phyloP scores from a whole-genome alignment of 768 basidiomycete species.

The Sarcomyxa edulis region DNA sequence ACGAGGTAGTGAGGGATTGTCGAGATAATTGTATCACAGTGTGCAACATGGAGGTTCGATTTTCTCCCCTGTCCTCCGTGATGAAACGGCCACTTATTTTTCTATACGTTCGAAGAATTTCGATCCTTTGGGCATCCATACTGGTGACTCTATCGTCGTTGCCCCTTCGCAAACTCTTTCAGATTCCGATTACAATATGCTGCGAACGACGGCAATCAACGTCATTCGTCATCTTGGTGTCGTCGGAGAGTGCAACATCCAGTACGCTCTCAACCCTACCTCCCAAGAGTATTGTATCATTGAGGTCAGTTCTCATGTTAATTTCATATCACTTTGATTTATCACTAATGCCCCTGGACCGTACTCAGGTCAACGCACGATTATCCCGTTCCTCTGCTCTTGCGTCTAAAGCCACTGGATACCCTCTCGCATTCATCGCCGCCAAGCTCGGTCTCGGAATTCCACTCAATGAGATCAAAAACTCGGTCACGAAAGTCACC shows the following conservation, averaged over 20 bases:
- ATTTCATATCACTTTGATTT: not conserved
- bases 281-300: conserved; percentile 99
- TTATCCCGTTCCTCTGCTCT: conserved; percentile 96
- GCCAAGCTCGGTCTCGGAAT: conserved; percentile 97
- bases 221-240: conserved; percentile 98
- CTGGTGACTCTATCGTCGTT: conserved; percentile 96
- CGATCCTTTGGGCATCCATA: conserved; percentile 97
- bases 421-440: conserved; percentile 96
- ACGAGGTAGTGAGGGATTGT: conserved; percentile 97
- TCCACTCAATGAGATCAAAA: conserved; percentile 96
- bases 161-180: conserved; percentile 98
- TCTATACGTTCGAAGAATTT: conserved; percentile 91
- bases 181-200: conserved; percentile 99
- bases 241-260: conserved; percentile 98
- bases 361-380: conserved; percentile 83
- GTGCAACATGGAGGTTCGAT: conserved; percentile 97
- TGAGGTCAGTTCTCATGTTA: conserved; percentile 47
- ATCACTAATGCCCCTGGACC: conserved; percentile 4
- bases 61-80: not conserved
- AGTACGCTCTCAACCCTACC: conserved; percentile 93
- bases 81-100: conserved; percentile 1
- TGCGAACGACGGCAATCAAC: conserved; percentile 95
- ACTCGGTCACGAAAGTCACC: conserved; percentile 94
- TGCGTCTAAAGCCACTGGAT: conserved; percentile 97
- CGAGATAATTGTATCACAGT: conserved; percentile 98